Percentiles rank a stretch among this genome's conserved stretches.
Evolutionary conservation across 139 green algal species (phyloP).

Genomic region (Chlamydomonas incerta): DNA sequence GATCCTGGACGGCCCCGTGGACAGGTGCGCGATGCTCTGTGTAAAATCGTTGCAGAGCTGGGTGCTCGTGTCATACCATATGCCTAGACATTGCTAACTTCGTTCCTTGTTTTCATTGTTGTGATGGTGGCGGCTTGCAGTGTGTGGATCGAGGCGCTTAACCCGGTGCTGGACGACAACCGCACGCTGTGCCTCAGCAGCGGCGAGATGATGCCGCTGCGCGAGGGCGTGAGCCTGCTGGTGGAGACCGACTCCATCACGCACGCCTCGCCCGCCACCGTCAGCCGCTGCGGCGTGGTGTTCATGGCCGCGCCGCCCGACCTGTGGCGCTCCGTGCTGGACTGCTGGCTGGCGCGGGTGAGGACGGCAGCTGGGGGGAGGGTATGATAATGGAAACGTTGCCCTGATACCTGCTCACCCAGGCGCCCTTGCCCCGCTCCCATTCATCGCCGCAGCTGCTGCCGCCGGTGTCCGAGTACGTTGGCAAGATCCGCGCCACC

Average conservation of each 20-base stretch:
- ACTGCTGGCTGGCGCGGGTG: slow-evolving; percentile 46
- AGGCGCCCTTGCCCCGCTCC: too few relatives aligned
- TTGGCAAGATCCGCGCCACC: slow-evolving; percentile 39
- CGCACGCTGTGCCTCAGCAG: slow-evolving; percentile 68
- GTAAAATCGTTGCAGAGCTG: too few relatives aligned
- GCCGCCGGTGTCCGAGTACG: slow-evolving; percentile 20
- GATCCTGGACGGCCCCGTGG: slow-evolving; percentile 69
- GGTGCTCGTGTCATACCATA: too few relatives aligned
- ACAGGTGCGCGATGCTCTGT: slow-evolving; percentile 43
- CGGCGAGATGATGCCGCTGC: slow-evolving; percentile 68
- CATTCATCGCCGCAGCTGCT: neutral
- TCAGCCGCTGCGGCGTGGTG: slow-evolving; percentile 74
- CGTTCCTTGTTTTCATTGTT: too few relatives aligned
- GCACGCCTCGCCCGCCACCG: slow-evolving; percentile 69
- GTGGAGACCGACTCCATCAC: slow-evolving; percentile 66
- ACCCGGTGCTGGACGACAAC: slow-evolving; percentile 83
- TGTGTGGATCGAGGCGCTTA: slow-evolving; percentile 72
- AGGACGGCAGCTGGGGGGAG: neutral
- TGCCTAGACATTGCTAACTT: too few relatives aligned
- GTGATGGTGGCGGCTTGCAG: too few relatives aligned
- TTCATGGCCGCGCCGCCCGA: slow-evolving; percentile 46
- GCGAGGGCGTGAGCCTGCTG: slow-evolving; percentile 66
- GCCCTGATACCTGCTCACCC: too few relatives aligned
- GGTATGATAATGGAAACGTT: too few relatives aligned
- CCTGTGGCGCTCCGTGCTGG: slow-evolving; percentile 48